Percentiles rank a stretch among this genome's conserved stretches.
These are phyloP conservation scores for Zhuliangozyma blackwelliae DNA, from an alignment of 1,139 yeast genomes.

Conservation along the genomic window DNA sequence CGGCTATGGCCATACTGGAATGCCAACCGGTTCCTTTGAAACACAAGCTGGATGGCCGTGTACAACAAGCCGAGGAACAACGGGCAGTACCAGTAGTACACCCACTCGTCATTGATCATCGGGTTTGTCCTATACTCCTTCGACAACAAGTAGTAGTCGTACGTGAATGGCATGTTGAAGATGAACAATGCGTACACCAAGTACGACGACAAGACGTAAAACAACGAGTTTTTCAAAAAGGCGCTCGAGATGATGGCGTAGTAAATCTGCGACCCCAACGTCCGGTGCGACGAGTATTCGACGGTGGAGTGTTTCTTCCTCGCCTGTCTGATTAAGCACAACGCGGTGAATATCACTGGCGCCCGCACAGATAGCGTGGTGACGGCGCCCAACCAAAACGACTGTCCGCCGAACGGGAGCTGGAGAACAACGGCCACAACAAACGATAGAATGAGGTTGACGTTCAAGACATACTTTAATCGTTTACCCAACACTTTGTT, in stretches of 20 bases:
- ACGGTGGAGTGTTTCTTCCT: conserved; percentile 51
- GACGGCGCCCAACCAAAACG: conserved; percentile 28
- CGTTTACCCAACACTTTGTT: conserved; percentile 31
- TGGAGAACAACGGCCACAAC: conserved; percentile 21
- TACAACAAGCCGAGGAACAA: conserved; percentile 30
- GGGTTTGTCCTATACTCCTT: conserved; percentile 51
- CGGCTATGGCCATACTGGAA: conserved; percentile 46
- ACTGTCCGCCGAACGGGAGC: conserved; percentile 20
- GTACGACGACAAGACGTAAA: conserved; percentile 37
- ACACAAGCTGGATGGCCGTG: conserved; percentile 48
- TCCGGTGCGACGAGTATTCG: conserved; percentile 46
- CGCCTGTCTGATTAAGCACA: conserved; percentile 39
- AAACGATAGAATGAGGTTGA: conserved; percentile 25
- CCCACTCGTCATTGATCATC: conserved; percentile 57
- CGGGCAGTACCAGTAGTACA: conserved; percentile 46
- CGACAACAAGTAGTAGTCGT: conserved; percentile 33
- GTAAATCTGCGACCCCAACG: conserved; percentile 43
- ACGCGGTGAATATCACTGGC: conserved; percentile 29
- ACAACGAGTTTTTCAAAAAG: conserved; percentile 30
- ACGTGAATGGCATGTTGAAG: conserved; percentile 23
- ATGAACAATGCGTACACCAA: conserved; percentile 26
- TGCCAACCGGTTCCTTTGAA: conserved; percentile 58
- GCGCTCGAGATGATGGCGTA: conserved; percentile 43
- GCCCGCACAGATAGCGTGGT: conserved; percentile 22
- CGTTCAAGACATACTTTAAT: conserved; percentile 32